Conservation (phyloP, 2,329 filamentous ascomycete species). For the Emergomyces orientalis region DNA sequence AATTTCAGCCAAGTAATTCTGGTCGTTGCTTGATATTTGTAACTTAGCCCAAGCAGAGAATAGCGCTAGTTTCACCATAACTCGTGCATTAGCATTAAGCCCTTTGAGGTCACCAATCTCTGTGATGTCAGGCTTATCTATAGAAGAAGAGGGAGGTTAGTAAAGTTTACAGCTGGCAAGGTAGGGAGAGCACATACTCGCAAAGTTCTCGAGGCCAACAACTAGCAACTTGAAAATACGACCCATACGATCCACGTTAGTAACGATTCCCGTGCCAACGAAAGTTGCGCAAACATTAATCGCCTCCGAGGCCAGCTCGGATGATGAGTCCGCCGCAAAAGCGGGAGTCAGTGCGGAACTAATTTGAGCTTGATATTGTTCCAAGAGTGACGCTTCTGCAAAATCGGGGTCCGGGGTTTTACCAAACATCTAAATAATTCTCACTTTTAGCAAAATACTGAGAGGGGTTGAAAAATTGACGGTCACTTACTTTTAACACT, state of each 20-base stretch:
- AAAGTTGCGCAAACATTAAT: slow-evolving; percentile 98
- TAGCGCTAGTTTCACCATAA: slow-evolving; percentile 97
- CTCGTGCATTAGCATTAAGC: slow-evolving; percentile 87
- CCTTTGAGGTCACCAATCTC: slow-evolving; percentile 88
- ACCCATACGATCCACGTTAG: slow-evolving; percentile 96
- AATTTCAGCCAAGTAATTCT: slow-evolving; percentile 79
- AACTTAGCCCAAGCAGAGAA: slow-evolving; percentile 96
- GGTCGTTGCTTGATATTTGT: slow-evolving; percentile 88
- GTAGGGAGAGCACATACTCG: slow-evolving; percentile 41
- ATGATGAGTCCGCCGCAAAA: slow-evolving; percentile 90
- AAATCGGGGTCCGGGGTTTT: slow-evolving; percentile 94
- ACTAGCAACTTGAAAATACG: slow-evolving; percentile 91
- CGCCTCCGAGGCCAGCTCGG: slow-evolving; percentile 88
- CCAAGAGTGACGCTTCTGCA: slow-evolving; percentile 87
- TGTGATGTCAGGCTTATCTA: slow-evolving; percentile 62
- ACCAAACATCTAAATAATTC: slow-evolving; percentile 63
- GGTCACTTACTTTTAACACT: slow-evolving; percentile 56
- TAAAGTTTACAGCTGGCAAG: neutral
- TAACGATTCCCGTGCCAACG: slow-evolving; percentile 93
- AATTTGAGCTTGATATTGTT: slow-evolving; percentile 98
- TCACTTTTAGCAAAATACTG: slow-evolving; percentile 8
- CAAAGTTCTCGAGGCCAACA: slow-evolving; percentile 84
- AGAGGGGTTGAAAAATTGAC: neutral
- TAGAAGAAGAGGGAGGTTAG: slow-evolving; percentile 16
- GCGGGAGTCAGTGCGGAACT: slow-evolving; percentile 92